Percentiles rank a stretch among this genome's conserved stretches.
These are phyloP conservation scores for Sanghuangporus weigelae DNA, from an alignment of 1,284 basidiomycete species.

Conservation along the genomic window DNA sequence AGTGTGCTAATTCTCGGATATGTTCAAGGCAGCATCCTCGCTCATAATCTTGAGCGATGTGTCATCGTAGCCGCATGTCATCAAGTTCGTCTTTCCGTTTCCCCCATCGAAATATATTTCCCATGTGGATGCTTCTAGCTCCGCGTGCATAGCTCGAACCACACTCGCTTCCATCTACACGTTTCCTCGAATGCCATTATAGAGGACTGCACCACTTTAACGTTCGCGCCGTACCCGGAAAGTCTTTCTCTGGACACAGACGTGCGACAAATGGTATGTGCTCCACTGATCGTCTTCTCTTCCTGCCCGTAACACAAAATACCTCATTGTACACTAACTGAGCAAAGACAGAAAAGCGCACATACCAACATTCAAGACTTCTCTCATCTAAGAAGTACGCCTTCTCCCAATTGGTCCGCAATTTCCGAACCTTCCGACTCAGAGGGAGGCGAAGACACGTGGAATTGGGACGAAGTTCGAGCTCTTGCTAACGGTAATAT, in stretches of 20 bases:
- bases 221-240: conserved; percentile 55
- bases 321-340: not conserved
- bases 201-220: conserved; percentile 58
- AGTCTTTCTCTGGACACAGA: not conserved
- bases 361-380: conserved; percentile 61
- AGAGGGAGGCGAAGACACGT: not conserved
- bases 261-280: conserved; percentile 1
- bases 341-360: conserved; percentile 2
- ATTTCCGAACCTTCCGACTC: not conserved
- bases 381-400: conserved; percentile 67
- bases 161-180: conserved; percentile 57
- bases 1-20: conserved; percentile 58
- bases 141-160: conserved; percentile 68
- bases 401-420: conserved; percentile 67
- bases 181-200: conserved; percentile 70
- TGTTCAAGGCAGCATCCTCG: conserved; percentile 63
- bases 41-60: conserved; percentile 56
- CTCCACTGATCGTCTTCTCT: not conserved
- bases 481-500: not conserved
- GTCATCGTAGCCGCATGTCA: conserved; percentile 67
- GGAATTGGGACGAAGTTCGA: not conserved
- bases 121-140: conserved; percentile 42
- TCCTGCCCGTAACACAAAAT: not conserved
- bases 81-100: conserved; percentile 46
- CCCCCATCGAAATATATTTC: not conserved